A percentile compares a stretch with the other conserved stretches of the same genome.
phyloP scores from a whole-genome alignment of 441 rosid genomes.

The Dalechampia spathulata region DNA sequence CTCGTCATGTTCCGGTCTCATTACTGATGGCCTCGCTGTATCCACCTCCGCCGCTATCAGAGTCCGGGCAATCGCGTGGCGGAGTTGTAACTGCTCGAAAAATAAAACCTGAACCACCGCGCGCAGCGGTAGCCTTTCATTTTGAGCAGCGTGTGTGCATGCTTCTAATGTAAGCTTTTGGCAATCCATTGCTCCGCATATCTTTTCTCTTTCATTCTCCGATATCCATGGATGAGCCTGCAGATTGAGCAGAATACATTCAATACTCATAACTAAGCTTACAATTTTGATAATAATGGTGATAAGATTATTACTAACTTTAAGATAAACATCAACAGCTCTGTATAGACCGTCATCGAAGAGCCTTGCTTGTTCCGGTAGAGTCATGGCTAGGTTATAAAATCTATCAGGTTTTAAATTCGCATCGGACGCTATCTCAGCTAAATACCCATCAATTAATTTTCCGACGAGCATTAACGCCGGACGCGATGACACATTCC shows the following conservation, averaged over 20 bases:
- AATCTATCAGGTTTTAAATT: slow-evolving; percentile 86
- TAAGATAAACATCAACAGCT: slow-evolving; percentile 83
- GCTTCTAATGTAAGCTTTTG: slow-evolving; percentile 95
- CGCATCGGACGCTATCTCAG: slow-evolving; percentile 94
- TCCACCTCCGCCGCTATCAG: slow-evolving; percentile 56
- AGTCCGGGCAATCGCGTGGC: slow-evolving; percentile 88
- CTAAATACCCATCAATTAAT: slow-evolving; percentile 84
- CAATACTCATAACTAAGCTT: no score
- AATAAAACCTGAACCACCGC: slow-evolving; percentile 83
- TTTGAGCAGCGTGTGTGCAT: slow-evolving; percentile 95
- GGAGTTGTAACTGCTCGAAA: slow-evolving; percentile 96
- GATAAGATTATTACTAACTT: slow-evolving; percentile 42
- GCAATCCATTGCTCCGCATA: slow-evolving; percentile 81
- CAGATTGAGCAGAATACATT: no score
- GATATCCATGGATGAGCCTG: slow-evolving; percentile 94
- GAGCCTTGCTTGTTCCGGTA: slow-evolving; percentile 82
- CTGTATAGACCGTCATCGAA: slow-evolving; percentile 90
- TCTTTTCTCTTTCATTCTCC: slow-evolving; percentile 74
- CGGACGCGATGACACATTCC: slow-evolving; percentile 32
- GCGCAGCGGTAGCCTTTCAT: slow-evolving; percentile 83
- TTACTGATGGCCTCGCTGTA: slow-evolving; percentile 22
- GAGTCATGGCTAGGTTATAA: slow-evolving; percentile 66
- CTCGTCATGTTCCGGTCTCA: slow-evolving; percentile 20
- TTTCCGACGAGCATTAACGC: slow-evolving; percentile 79
- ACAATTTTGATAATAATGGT: no score